phyloP scores from a whole-genome alignment of 176 grass and related monocot species.

The Tillandsia leiboldiana region DNA sequence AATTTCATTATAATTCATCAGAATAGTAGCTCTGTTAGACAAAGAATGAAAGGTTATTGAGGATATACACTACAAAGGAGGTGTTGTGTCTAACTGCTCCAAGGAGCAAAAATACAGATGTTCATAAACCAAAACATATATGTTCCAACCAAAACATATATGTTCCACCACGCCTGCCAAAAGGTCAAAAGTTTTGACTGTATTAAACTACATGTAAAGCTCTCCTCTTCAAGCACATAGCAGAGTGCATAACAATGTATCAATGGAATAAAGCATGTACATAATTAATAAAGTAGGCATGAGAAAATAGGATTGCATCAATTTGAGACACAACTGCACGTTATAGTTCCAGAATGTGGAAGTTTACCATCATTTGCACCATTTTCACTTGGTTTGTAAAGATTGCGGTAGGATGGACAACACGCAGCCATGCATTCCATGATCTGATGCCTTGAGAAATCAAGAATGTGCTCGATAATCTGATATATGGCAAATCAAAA shows the following conservation, averaged over 20 bases:
- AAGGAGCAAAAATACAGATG: background rate
- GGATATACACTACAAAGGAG: no score
- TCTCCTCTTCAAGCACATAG: background rate
- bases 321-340: background rate
- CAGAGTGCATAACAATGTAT: background rate
- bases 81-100: background rate
- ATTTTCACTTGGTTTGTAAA: constrained; percentile 79
- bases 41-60: no score
- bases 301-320: background rate
- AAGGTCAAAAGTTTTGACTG: background rate
- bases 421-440: constrained; percentile 81
- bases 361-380: constrained; percentile 51
- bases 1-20: no score
- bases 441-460: constrained; percentile 92
- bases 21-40: no score
- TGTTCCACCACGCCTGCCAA: background rate
- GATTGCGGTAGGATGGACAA: constrained; percentile 62
- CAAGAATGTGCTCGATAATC: constrained; percentile 96
- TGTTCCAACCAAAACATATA: background rate
- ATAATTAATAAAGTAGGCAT: constrained; percentile 5
- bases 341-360: background rate
- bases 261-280: no score
- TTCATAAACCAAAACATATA: constrained; percentile 5
- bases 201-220: background rate
- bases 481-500: constrained; percentile 27